Conservation (phyloP, 1,284 basidiomycete genomes). For the Mycena citricolor region DNA sequence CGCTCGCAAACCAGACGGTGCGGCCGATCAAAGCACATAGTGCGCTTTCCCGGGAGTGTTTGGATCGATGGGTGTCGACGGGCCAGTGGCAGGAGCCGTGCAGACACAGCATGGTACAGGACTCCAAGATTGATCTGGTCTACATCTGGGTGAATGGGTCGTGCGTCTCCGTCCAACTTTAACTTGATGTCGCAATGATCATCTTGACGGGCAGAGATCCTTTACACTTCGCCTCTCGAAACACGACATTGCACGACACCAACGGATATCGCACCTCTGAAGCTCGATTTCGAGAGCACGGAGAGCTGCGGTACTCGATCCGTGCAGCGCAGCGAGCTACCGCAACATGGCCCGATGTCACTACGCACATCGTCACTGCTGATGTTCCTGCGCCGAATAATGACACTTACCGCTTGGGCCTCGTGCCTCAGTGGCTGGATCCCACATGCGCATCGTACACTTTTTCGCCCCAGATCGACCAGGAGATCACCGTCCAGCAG, state of each 20-base stretch:
- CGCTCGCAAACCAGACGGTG: conserved; percentile 7
- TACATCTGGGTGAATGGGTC: conserved; percentile 23
- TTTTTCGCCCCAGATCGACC: too few species aligned
- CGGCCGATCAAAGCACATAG: conserved; percentile 17
- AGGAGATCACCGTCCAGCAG: too few species aligned
- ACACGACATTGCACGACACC: too few species aligned
- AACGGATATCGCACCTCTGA: conserved; percentile 12
- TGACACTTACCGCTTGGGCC: conserved; percentile 4
- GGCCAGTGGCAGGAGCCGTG: conserved; percentile 19
- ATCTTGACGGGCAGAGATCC: conserved; percentile 6
- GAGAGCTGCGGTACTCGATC: conserved; percentile 22
- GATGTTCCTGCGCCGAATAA: conserved; percentile 19
- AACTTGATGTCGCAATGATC: neutral
- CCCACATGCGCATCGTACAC: conserved; percentile 17
- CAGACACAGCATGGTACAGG: conserved; percentile 14
- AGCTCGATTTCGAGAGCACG: conserved; percentile 22
- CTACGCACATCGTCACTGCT: conserved; percentile 21
- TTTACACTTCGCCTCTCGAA: too few species aligned
- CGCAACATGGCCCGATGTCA: conserved; percentile 15
- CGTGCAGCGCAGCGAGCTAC: conserved; percentile 17
- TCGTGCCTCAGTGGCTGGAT: conserved; percentile 21
- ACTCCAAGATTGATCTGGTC: conserved; percentile 18
- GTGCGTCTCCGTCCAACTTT: conserved; percentile 5
- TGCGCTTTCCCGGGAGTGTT: conserved; percentile 11
- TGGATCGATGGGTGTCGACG: conserved; percentile 16